Evolutionary conservation across 306 rosid species (phyloP).

Genomic region (Clitoria ternatea): DNA sequence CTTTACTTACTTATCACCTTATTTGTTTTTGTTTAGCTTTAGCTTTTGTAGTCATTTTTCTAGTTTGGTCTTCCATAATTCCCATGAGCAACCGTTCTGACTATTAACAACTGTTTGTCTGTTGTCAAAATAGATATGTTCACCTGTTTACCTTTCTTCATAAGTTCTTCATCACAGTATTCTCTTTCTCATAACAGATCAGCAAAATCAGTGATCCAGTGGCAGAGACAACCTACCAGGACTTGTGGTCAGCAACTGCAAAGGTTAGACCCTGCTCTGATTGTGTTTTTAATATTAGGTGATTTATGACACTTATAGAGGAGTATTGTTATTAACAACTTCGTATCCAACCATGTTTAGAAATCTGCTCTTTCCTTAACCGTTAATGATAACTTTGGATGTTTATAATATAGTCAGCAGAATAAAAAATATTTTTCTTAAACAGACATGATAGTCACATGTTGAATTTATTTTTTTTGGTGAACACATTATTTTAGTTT

Average conservation of each 20-base stretch:
- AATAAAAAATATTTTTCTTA: background rate
- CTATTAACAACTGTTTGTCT: background rate
- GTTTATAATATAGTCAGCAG: background rate
- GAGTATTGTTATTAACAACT: background rate
- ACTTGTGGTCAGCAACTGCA: conserved; percentile 85
- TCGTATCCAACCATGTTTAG: background rate
- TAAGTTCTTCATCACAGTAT: background rate
- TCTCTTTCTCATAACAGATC: conserved; percentile 34
- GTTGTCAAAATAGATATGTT: background rate
- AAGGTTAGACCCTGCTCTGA: conserved; percentile 49
- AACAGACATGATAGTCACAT: background rate
- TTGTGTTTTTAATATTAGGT: background rate
- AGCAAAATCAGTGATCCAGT: conserved; percentile 68
- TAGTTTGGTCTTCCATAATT: background rate
- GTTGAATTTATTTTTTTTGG: background rate
- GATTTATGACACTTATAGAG: background rate
- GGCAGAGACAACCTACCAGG: conserved; percentile 77
- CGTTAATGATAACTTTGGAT: no score
- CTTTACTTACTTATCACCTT: no score
- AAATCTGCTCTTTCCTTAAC: background rate
- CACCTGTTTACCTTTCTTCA: background rate
- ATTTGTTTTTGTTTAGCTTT: background rate
- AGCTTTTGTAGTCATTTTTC: background rate
- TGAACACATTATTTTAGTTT: background rate
- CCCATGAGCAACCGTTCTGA: background rate